phyloP scores from a whole-genome alignment of 2,329 filamentous ascomycete species.

The Aspergillus bombycis region DNA sequence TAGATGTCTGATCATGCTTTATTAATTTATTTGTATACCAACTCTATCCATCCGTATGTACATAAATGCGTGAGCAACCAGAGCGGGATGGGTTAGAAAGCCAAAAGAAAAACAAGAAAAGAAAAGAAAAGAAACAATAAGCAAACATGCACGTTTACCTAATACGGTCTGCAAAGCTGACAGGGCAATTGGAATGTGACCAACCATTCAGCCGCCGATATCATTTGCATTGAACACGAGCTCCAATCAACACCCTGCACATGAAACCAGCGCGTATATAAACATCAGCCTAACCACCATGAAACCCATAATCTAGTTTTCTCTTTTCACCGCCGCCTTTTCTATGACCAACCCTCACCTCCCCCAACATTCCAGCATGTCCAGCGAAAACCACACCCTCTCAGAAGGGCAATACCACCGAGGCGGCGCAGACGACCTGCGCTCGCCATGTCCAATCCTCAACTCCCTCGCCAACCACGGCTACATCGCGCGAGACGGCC shows the following conservation, averaged over 20 bases:
- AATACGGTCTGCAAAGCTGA: not conserved
- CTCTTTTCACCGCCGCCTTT: not conserved
- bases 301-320: not conserved
- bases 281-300: not conserved
- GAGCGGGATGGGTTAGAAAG: not conserved
- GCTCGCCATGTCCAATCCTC: constrained; percentile 19
- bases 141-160: not conserved
- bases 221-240: not conserved
- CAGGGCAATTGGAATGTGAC: not conserved
- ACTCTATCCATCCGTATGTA: not conserved
- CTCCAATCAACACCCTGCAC: not conserved
- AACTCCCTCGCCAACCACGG: constrained; percentile 24
- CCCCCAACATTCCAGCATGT: not conserved
- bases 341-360: not conserved
- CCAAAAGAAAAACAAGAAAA: too few species aligned
- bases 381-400: not conserved
- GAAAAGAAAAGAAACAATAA: not conserved
- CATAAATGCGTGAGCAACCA: not conserved
- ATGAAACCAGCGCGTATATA: not conserved
- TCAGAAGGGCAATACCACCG: constrained; percentile 10
- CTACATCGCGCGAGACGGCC: constrained; percentile 18
- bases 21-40: not conserved
- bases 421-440: constrained; percentile 11
- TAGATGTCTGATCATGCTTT: not conserved
- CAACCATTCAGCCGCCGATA: not conserved